These are phyloP conservation scores for Pestalotiopsis sp. DNA, from an alignment of 2,329 filamentous ascomycete genomes.

Conservation along the genomic window DNA sequence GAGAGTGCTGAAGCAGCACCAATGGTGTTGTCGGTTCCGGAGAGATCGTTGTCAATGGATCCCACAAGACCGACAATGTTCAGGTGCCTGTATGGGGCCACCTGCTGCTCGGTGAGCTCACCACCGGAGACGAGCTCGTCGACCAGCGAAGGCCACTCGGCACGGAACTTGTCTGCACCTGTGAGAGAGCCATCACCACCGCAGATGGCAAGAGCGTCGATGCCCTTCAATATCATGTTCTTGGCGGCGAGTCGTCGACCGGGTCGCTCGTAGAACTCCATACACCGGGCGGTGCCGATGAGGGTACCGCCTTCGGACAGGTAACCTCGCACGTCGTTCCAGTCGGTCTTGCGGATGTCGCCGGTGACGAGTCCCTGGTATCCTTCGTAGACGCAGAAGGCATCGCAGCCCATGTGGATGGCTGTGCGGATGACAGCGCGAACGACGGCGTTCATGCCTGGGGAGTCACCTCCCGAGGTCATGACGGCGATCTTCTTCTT, in stretches of 20 bases:
- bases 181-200: constrained; percentile 96
- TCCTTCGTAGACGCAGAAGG: constrained; percentile 86
- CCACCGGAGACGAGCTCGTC: constrained; percentile 79
- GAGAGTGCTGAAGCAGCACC: constrained; percentile 93
- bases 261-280: constrained; percentile 85
- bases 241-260: constrained; percentile 86
- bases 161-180: constrained; percentile 89
- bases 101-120: constrained; percentile 71
- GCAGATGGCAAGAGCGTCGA: constrained; percentile 95
- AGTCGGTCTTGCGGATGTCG: constrained; percentile 84
- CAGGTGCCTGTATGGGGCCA: constrained; percentile 78
- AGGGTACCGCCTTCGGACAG: constrained; percentile 92
- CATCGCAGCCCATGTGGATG: constrained; percentile 80
- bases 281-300: constrained; percentile 93
- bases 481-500: constrained; percentile 82
- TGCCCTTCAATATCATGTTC: constrained; percentile 91
- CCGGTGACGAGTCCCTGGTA: constrained; percentile 95
- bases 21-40: constrained; percentile 95
- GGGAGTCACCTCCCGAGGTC: constrained; percentile 93
- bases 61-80: constrained; percentile 97
- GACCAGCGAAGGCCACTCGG: constrained; percentile 88
- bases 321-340: constrained; percentile 94
- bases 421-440: constrained; percentile 90
- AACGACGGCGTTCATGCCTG: constrained; percentile 92
- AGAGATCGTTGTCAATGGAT: constrained; percentile 98